A percentile compares a stretch with the other conserved stretches of the same genome.
Conservation (phyloP, 495 filamentous ascomycete species). For the Extremus antarcticus region DNA sequence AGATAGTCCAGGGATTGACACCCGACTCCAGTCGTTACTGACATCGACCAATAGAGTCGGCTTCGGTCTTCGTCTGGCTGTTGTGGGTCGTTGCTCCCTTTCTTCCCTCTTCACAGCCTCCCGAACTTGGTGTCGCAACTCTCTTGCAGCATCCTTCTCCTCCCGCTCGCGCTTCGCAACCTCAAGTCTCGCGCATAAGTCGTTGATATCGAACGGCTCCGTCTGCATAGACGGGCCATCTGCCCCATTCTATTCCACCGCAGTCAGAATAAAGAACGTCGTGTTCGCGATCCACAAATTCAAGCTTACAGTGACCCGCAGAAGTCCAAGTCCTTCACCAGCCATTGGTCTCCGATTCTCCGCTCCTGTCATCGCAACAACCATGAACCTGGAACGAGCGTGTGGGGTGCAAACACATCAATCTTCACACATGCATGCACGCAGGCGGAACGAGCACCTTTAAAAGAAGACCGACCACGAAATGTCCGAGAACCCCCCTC, state of each 20-base stretch:
- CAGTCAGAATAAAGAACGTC: neutral
- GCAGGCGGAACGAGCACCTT: neutral
- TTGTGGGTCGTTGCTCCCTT: neutral
- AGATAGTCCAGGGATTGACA: neutral
- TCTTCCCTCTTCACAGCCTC: neutral
- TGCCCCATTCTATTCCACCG: neutral
- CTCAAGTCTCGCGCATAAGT: neutral
- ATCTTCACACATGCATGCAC: neutral
- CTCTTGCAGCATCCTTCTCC: neutral
- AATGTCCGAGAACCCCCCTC: neutral
- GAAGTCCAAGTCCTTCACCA: neutral
- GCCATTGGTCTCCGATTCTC: neutral
- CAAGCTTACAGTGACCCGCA: neutral
- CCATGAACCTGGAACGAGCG: neutral
- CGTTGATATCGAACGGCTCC: neutral
- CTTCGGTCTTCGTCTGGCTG: neutral
- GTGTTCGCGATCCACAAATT: neutral
- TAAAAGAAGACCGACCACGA: neutral
- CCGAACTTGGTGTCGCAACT: neutral
- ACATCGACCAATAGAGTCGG: neutral
- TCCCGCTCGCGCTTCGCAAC: neutral
- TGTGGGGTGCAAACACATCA: neutral
- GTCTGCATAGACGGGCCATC: neutral
- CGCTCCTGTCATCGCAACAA: neutral
- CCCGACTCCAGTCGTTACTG: neutral